These are phyloP conservation scores for Sporodiniella umbellata DNA, from an alignment of 371 early-diverging fungal genomes.

Conservation along the genomic window DNA sequence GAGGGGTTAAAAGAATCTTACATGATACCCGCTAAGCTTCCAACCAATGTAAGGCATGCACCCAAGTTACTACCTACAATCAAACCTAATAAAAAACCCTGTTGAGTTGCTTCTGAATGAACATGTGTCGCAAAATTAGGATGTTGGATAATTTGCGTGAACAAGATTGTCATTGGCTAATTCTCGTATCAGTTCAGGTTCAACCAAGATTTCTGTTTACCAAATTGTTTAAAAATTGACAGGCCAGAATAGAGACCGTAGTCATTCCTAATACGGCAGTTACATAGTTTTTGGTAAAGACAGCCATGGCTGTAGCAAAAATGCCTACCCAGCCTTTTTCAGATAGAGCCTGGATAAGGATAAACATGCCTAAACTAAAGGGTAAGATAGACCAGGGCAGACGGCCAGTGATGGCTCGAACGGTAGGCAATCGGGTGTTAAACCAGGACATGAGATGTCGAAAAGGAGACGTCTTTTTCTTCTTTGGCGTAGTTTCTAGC, in stretches of 20 bases:
- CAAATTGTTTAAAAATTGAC: constrained; percentile 78
- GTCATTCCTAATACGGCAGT: constrained; percentile 65
- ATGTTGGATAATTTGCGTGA: constrained; percentile 68
- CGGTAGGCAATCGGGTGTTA: constrained; percentile 34
- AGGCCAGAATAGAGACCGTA: constrained; percentile 62
- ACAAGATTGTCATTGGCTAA: constrained; percentile 77
- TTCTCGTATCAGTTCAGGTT: background rate
- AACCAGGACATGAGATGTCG: constrained; percentile 7
- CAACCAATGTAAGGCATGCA: constrained; percentile 71
- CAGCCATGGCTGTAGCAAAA: constrained; percentile 58
- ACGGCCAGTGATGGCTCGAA: constrained; percentile 50
- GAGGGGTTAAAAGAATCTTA: constrained; percentile 37
- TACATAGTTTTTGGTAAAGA: constrained; percentile 50
- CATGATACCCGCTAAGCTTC: constrained; percentile 82
- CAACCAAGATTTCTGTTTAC: too few species aligned
- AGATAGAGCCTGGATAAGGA: constrained; percentile 69
- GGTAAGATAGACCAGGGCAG: constrained; percentile 78
- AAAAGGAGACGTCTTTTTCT: background rate
- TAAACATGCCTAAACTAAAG: constrained; percentile 83
- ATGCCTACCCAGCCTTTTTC: constrained; percentile 67
- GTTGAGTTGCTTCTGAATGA: constrained; percentile 30
- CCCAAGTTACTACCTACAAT: constrained; percentile 82
- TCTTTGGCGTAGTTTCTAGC: too few species aligned
- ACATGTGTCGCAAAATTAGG: constrained; percentile 50
- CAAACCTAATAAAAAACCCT: constrained; percentile 66